A percentile compares a stretch with the other conserved stretches of the same genome.
phyloP scores from a whole-genome alignment of 2,329 filamentous ascomycete genomes.

The Penicillium sp. region DNA sequence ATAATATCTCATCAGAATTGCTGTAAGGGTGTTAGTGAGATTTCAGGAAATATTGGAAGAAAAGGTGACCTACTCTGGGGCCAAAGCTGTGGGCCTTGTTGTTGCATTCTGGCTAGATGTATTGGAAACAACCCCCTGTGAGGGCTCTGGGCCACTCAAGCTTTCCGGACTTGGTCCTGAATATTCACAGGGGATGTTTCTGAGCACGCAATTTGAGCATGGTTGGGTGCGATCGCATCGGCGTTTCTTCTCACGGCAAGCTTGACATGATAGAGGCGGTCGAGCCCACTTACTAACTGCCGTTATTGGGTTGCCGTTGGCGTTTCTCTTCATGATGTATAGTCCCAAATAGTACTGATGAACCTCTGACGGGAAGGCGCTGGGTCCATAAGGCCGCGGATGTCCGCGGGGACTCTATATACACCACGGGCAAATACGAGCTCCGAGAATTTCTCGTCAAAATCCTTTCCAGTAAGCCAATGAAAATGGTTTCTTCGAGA shows the following conservation, averaged over 20 bases:
- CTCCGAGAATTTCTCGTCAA: background rate
- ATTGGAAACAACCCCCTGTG: background rate
- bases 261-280: conserved; percentile 17
- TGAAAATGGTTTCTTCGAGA: background rate
- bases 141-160: background rate
- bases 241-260: conserved; percentile 24
- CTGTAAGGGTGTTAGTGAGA: background rate
- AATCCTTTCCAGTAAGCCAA: background rate
- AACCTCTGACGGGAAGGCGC: background rate
- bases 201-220: conserved; percentile 21
- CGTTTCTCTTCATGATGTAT: conserved; percentile 12
- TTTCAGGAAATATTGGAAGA: background rate
- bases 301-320: conserved; percentile 25
- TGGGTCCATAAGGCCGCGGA: conserved; percentile 6
- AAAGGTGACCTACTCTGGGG: background rate
- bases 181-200: conserved; percentile 21
- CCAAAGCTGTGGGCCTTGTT: background rate
- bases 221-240: conserved; percentile 24
- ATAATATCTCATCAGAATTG: conserved; percentile 11
- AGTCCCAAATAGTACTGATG: background rate
- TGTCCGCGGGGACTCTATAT: conserved; percentile 7
- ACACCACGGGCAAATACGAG: background rate
- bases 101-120: background rate
- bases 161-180: conserved; percentile 3
- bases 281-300: conserved; percentile 32